A percentile compares a stretch with the other conserved stretches of the same genome.
Conservation (phyloP, 441 rosid genomes). For the Cnidoscolus chayamansa region DNA sequence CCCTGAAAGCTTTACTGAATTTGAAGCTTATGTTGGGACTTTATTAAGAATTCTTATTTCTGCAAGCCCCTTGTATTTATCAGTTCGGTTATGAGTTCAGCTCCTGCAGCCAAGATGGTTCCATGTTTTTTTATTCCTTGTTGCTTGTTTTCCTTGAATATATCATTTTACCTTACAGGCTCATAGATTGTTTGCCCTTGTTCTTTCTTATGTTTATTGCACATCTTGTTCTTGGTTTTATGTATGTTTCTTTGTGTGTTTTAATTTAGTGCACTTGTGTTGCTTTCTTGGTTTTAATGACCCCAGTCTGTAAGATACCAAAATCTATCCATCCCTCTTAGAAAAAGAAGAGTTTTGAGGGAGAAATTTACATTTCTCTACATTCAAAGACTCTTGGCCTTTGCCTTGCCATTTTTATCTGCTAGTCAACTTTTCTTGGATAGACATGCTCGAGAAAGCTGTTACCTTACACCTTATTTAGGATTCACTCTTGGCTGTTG, state of each 20-base stretch:
- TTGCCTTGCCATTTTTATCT: neutral
- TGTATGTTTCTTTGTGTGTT: neutral
- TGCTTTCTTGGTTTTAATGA: neutral
- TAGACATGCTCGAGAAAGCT: neutral
- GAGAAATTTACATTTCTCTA: neutral
- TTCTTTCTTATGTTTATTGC: neutral
- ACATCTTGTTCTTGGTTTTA: neutral
- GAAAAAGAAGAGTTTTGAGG: neutral
- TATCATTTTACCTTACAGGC: neutral
- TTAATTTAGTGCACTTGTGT: slow-evolving; percentile 3
- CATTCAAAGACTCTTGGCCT: slow-evolving; percentile 2
- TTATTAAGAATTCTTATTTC: neutral
- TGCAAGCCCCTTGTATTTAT: neutral
- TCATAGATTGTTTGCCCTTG: neutral
- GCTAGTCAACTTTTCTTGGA: neutral
- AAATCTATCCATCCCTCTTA: neutral
- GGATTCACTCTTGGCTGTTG: too few species aligned
- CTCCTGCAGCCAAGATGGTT: neutral
- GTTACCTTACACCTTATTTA: too few species aligned
- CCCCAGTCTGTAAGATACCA: neutral
- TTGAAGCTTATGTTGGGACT: neutral
- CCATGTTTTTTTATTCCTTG: neutral
- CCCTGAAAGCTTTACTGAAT: neutral
- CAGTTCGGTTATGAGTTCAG: neutral
- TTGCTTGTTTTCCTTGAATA: neutral